Evolutionary conservation across 1,139 yeast species (phyloP).

Genomic region (Saccharomycopsis crataegensis): DNA sequence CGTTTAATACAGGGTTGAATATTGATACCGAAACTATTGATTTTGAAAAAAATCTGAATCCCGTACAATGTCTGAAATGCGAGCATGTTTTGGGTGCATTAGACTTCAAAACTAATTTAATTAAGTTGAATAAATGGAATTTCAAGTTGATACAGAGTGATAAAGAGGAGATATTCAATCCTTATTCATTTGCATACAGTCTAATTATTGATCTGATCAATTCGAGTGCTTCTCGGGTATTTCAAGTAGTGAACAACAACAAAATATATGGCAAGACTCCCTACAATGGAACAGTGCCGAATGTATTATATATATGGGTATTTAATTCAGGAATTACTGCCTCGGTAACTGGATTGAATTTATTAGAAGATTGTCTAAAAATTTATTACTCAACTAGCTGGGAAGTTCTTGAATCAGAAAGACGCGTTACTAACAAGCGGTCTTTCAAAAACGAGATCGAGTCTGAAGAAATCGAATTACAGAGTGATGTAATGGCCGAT

Average conservation of each 20-base stretch:
- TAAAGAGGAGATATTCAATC: constrained; percentile 28
- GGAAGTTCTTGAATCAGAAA: background rate
- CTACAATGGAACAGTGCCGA: constrained; percentile 13
- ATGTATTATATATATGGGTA: constrained; percentile 43
- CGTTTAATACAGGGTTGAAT: background rate
- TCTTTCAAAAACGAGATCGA: constrained; percentile 1
- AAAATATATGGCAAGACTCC: background rate
- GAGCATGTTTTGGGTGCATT: constrained; percentile 31
- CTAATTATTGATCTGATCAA: constrained; percentile 39
- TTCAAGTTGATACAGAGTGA: constrained; percentile 28
- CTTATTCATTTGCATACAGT: constrained; percentile 34
- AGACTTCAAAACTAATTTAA: constrained; percentile 26
- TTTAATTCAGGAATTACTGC: constrained; percentile 42
- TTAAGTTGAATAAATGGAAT: constrained; percentile 57
- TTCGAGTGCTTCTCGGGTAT: constrained; percentile 39
- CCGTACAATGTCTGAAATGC: constrained; percentile 30
- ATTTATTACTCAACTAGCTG: constrained; percentile 30
- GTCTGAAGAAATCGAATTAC: constrained; percentile 15
- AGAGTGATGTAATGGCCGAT: constrained; percentile 7
- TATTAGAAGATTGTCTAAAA: constrained; percentile 33
- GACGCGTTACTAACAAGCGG: background rate
- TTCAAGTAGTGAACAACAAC: constrained; percentile 25
- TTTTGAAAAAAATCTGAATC: constrained; percentile 9
- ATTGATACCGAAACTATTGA: constrained; percentile 8
- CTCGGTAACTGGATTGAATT: constrained; percentile 25